Evolutionary conservation across 169 alveolate species (phyloP), one percentile per base, ranked within the genome.

Genomic region (Eimeria maxima): DNA sequence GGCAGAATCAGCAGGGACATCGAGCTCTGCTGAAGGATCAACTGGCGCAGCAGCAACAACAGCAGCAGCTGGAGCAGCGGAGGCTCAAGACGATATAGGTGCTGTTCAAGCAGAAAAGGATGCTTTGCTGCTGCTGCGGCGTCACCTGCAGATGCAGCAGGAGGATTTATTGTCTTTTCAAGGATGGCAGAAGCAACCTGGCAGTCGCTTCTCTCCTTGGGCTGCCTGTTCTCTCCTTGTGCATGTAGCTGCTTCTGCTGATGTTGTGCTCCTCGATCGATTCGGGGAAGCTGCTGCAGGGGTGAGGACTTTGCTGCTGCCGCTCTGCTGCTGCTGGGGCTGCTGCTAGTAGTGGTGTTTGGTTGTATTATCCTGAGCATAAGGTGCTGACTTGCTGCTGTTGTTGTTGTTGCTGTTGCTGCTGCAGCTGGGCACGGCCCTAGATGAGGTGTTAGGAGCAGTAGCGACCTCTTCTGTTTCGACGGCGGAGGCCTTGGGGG

Each of bases 261-360:
- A 92, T 18, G 95, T 84, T 1, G 91, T 92, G 18, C 91, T 92
- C 4, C 95, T 92, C 10, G 95, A 92, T 63, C 78, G 95, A 6
- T 92, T 92, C 55, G 95, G 95, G 55, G 95, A 92, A 44, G 73
- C 81, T 74, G 95, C 95, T 38, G 95, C 95, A 8, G 95, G 92
- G 84, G 95, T 92, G 57, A 63, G 95, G 33, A 33, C 42, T 5
- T 55, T 86, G 67, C 11, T 24, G 93, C 80, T 60, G 76, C 80
- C 50, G 89, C 89, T 78, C 60, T 53, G 60, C 60, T 53, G 10
- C 60, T 78, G 89, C 42, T 78, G 50, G 65, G 7, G 89, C 69
- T 60, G 69, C 27, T 5, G 27, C n/a, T 60, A 16, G 69, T 5
- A 3, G 69, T 5, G 20, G 27, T 20, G 47, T 10, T 24, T n/a